Evolutionary conservation across 2,329 filamentous ascomycete species (phyloP).

Genomic region (Cladophialophora yegresii): DNA sequence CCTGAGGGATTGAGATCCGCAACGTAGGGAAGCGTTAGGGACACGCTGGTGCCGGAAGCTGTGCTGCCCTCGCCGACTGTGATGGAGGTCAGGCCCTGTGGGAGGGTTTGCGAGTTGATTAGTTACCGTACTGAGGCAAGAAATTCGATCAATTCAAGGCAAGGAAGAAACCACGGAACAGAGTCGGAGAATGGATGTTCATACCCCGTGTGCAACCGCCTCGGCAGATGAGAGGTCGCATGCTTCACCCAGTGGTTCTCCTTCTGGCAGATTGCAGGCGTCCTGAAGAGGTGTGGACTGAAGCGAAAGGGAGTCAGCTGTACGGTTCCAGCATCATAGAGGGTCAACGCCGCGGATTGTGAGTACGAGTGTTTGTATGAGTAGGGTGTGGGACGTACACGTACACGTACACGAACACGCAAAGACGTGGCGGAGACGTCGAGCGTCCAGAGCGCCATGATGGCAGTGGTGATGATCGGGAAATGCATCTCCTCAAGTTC

Average conservation of each 20-base stretch:
- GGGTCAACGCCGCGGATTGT: not conserved
- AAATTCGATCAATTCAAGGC: not conserved
- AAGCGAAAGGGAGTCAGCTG: not conserved
- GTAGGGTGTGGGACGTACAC: not conserved
- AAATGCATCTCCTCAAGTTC: not conserved
- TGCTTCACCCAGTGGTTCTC: not conserved
- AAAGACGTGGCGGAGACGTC: conserved; percentile 3
- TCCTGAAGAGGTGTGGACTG: not conserved
- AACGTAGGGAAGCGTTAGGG: conserved; percentile 1
- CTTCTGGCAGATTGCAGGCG: conserved; percentile 8
- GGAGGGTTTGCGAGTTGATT: not conserved
- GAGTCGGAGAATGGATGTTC: not conserved
- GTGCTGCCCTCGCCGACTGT: conserved; percentile 10
- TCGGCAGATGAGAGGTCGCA: not conserved
- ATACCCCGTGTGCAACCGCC: not conserved
- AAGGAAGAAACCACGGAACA: not conserved
- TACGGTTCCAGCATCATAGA: too few species aligned
- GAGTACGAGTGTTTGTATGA: too few species aligned
- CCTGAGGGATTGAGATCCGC: not conserved
- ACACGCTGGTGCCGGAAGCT: not conserved
- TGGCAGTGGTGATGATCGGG: not conserved
- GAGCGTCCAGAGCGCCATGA: not conserved
- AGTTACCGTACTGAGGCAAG: not conserved
- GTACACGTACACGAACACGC: conserved; percentile 3
- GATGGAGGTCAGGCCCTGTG: conserved; percentile 5